Evolutionary conservation across 371 early-diverging fungal species (phyloP), one percentile per base, ranked within the genome.

Genomic region (Mortierella sp.): DNA sequence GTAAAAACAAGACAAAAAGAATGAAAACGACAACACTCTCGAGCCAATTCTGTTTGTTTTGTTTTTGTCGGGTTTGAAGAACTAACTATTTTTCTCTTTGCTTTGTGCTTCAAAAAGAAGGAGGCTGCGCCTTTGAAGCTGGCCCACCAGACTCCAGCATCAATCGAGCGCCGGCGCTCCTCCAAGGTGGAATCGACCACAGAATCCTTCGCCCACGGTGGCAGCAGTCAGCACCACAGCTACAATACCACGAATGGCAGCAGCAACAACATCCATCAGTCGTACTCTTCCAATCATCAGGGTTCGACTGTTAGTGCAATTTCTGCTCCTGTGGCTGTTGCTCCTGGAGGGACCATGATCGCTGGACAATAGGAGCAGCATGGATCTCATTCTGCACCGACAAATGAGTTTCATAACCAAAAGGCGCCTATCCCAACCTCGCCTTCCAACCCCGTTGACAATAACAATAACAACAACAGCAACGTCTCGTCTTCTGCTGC

Each of bases 301-400:
- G 73, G 67, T 53, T 39, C 73, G 6, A 26, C 8, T 53, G 53
- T 11, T 24, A 24, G 40, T 58, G 22, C 58, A 9, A 7, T 31
- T 14, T 31, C 31, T 34, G 19, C 31, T 19, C 9, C 52, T 2
- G 52, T 26, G 8, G 52, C 26, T 16, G 7, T 22, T 58, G 8
- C 58, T 29, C 31, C 34, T 14, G 31, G n/a, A n/a, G n/a, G n/a
- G n/a, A n/a, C n/a, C n/a, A n/a, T n/a, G n/a, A n/a, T 34, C 37
- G 47, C 6, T 47, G 47, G 47, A 19, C 19, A 34, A 5, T 67
- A 39, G 14, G 77, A 67, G 8, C 67, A 67, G 8, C 67, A 55
- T 14, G 77, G 43, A 76, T 76, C 68, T 29, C 68, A 71, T 31
- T 53, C 77, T 76, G 77, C 66, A 67, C 71, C 77, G 67, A 76